These are phyloP conservation scores for Hypoxylon rickii DNA, from an alignment of 495 filamentous ascomycete species.

Conservation along the genomic window DNA sequence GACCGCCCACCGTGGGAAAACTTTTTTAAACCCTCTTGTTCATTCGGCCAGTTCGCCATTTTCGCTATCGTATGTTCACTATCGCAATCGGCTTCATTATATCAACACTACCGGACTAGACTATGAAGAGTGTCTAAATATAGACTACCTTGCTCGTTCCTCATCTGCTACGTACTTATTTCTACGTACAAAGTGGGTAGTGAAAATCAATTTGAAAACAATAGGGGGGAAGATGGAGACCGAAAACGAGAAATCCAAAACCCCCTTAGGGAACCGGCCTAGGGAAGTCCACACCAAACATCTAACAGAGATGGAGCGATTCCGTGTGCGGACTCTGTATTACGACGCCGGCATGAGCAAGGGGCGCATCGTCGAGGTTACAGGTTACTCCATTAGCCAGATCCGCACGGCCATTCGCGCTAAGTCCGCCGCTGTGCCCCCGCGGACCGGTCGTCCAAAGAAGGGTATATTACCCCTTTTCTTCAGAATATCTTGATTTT, in stretches of 20 bases:
- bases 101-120: no score
- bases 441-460: constrained; percentile 30
- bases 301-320: constrained; percentile 35
- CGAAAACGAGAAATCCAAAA: neutral
- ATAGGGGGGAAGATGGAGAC: no score
- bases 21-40: neutral
- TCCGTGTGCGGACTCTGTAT: constrained; percentile 36
- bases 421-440: constrained; percentile 23
- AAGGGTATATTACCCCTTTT: constrained; percentile 8
- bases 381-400: constrained; percentile 35
- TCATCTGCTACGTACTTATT: no score
- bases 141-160: no score
- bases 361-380: constrained; percentile 33
- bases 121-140: no score
- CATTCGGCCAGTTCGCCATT: neutral
- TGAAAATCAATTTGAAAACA: neutral
- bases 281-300: constrained; percentile 35
- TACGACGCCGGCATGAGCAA: constrained; percentile 34
- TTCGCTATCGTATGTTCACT: neutral
- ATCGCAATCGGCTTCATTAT: neutral
- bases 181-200: neutral
- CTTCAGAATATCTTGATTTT: no score
- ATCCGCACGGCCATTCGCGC: constrained; percentile 37
- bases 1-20: constrained; percentile 3
- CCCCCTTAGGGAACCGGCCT: constrained; percentile 18